Evolutionary conservation across 345 rosid genomes (phyloP).

Genomic region (Melaleuca alternifolia): DNA sequence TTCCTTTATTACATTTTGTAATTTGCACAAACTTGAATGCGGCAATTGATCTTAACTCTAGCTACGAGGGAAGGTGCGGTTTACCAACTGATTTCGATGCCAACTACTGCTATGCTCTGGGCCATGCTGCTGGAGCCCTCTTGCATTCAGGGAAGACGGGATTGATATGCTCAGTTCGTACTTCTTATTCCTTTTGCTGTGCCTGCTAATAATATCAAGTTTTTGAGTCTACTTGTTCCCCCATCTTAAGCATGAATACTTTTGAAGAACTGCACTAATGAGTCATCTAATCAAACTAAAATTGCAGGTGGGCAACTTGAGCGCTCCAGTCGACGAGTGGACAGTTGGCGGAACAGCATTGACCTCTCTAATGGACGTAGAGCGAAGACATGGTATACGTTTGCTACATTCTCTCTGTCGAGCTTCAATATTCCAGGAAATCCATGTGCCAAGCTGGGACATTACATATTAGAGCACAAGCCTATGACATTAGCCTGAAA

Average conservation of each 20-base stretch:
- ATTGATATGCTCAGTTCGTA: slow-evolving; percentile 65
- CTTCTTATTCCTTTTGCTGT: neutral
- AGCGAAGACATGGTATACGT: slow-evolving; percentile 84
- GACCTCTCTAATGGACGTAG: slow-evolving; percentile 91
- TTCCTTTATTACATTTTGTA: neutral
- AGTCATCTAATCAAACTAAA: neutral
- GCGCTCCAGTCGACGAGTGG: slow-evolving; percentile 80
- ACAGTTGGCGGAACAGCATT: slow-evolving; percentile 87
- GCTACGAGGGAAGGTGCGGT: slow-evolving; percentile 97
- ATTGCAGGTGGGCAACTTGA: slow-evolving; percentile 78
- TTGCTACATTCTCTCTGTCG: neutral
- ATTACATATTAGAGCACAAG: neutral
- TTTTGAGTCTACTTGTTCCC: neutral
- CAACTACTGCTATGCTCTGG: slow-evolving; percentile 84
- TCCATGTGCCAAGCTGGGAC: neutral
- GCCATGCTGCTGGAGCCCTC: slow-evolving; percentile 84
- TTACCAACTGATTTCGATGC: slow-evolving; percentile 93
- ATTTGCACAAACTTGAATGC: neutral
- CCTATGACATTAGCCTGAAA: neutral
- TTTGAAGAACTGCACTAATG: neutral
- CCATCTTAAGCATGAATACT: neutral
- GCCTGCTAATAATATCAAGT: neutral
- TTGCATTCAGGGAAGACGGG: slow-evolving; percentile 87
- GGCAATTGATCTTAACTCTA: neutral
- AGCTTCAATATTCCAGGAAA: neutral